Evolutionary conservation across 441 rosid genomes (phyloP).

Genomic region (Adansonia madagascariensis): DNA sequence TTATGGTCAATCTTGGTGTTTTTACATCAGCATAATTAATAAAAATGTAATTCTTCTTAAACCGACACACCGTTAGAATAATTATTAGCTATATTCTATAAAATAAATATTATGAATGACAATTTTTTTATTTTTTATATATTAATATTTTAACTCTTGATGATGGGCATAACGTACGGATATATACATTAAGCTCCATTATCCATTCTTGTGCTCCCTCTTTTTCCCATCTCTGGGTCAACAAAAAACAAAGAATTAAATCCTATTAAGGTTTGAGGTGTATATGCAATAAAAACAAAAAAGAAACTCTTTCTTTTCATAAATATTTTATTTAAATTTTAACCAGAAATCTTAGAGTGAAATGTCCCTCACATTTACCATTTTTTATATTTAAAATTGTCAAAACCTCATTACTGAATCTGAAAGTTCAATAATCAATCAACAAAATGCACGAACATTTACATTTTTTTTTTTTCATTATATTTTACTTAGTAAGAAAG

Average conservation of each 20-base stretch:
- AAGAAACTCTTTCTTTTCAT: background rate
- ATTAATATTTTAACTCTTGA: slow-evolving; percentile 1
- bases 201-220: background rate
- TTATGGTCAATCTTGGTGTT: slow-evolving; percentile 16
- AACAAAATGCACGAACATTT: background rate
- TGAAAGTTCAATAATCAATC: too few relatives aligned
- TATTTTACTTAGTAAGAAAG: too few relatives aligned
- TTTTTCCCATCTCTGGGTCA: background rate
- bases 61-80: background rate
- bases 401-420: too few relatives aligned
- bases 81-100: too few relatives aligned
- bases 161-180: slow-evolving; percentile 10
- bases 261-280: background rate
- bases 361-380: background rate
- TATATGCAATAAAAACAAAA: background rate
- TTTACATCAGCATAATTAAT: background rate
- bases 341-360: background rate
- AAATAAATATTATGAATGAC: background rate
- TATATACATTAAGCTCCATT: background rate
- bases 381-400: background rate
- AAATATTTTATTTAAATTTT: background rate
- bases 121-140: background rate
- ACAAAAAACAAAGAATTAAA: background rate
- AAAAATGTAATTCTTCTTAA: background rate
- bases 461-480: background rate